A percentile compares a stretch with the other conserved stretches of the same genome.
These are phyloP conservation scores for Asterella californica DNA, from an alignment of 225 moss, liverwort and hornwort species.

Conservation along the genomic window DNA sequence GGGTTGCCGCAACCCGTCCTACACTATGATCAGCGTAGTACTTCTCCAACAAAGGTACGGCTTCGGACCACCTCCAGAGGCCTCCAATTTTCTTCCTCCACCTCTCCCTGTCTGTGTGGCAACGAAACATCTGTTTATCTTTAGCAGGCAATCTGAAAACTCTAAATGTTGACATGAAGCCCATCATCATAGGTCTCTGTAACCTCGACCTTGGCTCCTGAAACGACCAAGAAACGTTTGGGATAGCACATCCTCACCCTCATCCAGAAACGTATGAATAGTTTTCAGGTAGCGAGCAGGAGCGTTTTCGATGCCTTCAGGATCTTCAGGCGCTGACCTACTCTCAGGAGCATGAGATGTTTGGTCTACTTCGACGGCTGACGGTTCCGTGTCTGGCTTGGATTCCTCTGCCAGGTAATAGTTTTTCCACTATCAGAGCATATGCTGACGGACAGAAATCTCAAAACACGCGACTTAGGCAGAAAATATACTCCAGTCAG, in stretches of 20 bases:
- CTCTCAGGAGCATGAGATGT: background rate
- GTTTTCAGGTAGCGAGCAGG: slow-evolving; percentile 20
- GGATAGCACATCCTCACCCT: slow-evolving; percentile 20
- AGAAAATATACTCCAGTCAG: background rate
- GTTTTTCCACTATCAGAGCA: background rate
- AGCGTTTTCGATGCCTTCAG: slow-evolving; percentile 15
- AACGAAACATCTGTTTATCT: background rate
- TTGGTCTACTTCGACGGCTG: slow-evolving; percentile 8
- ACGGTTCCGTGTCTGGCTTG: slow-evolving; percentile 1
- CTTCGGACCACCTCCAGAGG: slow-evolving; percentile 57
- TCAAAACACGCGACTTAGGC: background rate
- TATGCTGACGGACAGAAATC: background rate
- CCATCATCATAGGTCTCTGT: background rate
- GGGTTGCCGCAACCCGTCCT: slow-evolving; percentile 41
- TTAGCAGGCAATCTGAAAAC: background rate
- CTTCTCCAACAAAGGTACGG: slow-evolving; percentile 47
- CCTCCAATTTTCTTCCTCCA: slow-evolving; percentile 59
- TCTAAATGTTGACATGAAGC: no score
- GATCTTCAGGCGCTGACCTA: slow-evolving; percentile 6
- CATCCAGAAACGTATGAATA: slow-evolving; percentile 23
- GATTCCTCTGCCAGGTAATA: slow-evolving; percentile 20
- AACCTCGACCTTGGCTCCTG: background rate
- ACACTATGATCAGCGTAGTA: slow-evolving; percentile 46
- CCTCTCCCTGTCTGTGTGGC: slow-evolving; percentile 39
- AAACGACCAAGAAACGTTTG: background rate